Evolutionary conservation across 495 filamentous ascomycete genomes (phyloP), one percentile per base, ranked within the genome.

Genomic region (Clavariopsis aquatica): DNA sequence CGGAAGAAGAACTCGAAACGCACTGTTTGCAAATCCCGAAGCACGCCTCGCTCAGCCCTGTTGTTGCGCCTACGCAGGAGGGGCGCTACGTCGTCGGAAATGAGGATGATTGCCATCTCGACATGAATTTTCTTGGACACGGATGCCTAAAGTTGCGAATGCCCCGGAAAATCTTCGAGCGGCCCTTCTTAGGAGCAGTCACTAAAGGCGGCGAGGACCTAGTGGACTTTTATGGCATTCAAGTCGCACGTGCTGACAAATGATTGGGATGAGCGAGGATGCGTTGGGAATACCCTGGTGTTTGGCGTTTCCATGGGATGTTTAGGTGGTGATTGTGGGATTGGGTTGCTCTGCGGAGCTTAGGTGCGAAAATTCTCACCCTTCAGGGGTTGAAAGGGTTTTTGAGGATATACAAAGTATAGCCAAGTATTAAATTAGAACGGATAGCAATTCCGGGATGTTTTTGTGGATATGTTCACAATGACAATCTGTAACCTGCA

Each of bases 131-230:
- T n/a, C 15, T 43, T 57, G 54, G 54, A 57, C 19, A 28, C 20
- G 54, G 54, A 15, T 57, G 19, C n/a, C 29, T 57, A 7, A 57
- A 57, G 54, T 24, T 57, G 31, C 2, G 36, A 45, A 34, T 45
- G 29, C 36, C 54, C 2, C 20, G 26, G 36, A 17, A 12, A 24
- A 2, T 57, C 17, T n/a, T 43, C 6, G 36, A 41, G 20, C 29
- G 36, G 26, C 47, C 47, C 7, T 17, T 51, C 15, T 4, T 19
- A 2, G 53, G n/a, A 2, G 29, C 38, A 4, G 28, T 15, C 29
- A 19, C 53, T 15, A 17, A 43, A n/a, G n/a, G 3, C 8, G n/a
- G 38, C 38, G 15, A 43, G 15, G 38, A n/a, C 38, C 12, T 43
- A 2, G 38, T 43, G 38, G 38, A 43, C 15, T 43, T 43, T 17